Evolutionary conservation across 805 yeast genomes (phyloP).

Genomic region (Lachancea mirantina): DNA sequence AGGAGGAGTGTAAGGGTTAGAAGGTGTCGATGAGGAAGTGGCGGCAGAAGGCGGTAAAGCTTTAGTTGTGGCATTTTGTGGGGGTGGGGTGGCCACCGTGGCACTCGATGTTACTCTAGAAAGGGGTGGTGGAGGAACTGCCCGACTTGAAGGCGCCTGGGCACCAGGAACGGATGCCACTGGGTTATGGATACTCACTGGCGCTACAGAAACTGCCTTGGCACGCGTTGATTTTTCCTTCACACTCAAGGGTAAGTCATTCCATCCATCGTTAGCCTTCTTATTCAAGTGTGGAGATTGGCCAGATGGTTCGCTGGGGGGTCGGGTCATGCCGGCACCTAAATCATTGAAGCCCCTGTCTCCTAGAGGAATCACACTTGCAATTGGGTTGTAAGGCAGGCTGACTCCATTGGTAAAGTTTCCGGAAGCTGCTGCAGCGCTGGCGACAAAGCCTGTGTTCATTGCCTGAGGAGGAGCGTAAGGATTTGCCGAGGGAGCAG

Average conservation of each 20-base stretch:
- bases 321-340: conserved; percentile 21
- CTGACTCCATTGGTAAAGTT: conserved; percentile 1
- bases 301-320: conserved; percentile 30
- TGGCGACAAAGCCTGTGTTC: conserved; percentile 19
- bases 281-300: conserved; percentile 31
- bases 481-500: conserved; percentile 15
- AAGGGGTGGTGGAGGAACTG: conserved; percentile 25
- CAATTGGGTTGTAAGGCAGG: conserved; percentile 20
- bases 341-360: conserved; percentile 24
- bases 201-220: conserved; percentile 34
- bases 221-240: conserved; percentile 29
- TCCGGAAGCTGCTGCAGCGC: conserved; percentile 19
- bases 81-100: conserved; percentile 19
- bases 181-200: conserved; percentile 13
- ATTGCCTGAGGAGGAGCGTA: conserved; percentile 20
- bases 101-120: conserved; percentile 22
- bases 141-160: conserved; percentile 4
- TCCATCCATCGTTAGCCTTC: conserved; percentile 34
- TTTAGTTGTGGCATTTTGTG: conserved; percentile 13
- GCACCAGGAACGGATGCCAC: conserved; percentile 11
- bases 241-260: conserved; percentile 29
- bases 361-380: conserved; percentile 12
- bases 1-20: conserved; percentile 37
- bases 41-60: conserved; percentile 15
- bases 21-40: conserved; percentile 23